Base-by-base conservation (phyloP, 495 filamentous ascomycete genomes). In the Entonaema liquescens region DNA sequence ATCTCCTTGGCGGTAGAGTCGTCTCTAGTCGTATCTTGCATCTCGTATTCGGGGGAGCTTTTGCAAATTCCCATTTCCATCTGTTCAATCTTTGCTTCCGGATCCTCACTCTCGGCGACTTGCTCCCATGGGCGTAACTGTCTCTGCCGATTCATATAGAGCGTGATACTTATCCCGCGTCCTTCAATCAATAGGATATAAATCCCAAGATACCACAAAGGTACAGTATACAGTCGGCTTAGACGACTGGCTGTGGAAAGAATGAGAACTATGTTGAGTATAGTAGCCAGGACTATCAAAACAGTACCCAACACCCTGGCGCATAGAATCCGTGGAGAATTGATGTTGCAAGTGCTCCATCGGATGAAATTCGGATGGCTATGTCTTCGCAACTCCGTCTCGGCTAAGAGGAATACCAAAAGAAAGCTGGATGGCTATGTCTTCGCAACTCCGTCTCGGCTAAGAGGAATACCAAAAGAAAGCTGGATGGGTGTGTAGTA, bases 401-500 rank as follows among this genome's bases (percentile, higher is more conserved):
- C 90, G 33, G 90, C 84, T 0, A 82, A 82, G 4, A 81, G 77
- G 49, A 85, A 80, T 33, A 89, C 84, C 1, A 79, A 75, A 17
- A 82, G 80, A 28, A 93, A 86, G 4, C 89, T 89, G 2, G 90
- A 88, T 1, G 90, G 91, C n/a, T 83, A 73, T 90, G 87, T 67
- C 80, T 82, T 44, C 88, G 85, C 13, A 91, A 82, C 11, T 81
- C 73, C 71, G 85, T 85, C 69, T 92, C 90, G 33, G 90, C 84
- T 0, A 82, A 82, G 4, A 81, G 77, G 49, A 85, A 80, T 33
- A 89, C 84, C 1, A 79, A 75, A 17, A 82, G 80, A 28, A 93
- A 86, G 4, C 89, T 89, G 2, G 90, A 88, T 1, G 90, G 91
- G 71, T 93, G 89, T 11, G 90, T 92, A 0, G 90, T 92, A 65